Evolutionary conservation across 179 eudicot species (phyloP).

Genomic region (Silene vulgaris): DNA sequence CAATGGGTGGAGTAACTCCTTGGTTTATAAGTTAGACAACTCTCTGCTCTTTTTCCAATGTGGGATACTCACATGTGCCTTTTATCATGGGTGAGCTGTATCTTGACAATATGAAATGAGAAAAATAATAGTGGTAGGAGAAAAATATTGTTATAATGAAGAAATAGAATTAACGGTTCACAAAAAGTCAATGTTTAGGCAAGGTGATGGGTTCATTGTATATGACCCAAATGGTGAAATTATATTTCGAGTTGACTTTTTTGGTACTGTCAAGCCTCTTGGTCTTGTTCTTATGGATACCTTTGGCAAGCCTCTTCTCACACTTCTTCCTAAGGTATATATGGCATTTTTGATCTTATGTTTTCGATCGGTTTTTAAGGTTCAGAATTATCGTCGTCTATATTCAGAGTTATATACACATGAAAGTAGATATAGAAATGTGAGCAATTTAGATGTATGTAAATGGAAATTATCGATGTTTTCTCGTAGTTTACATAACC

Average conservation of each 20-base stretch:
- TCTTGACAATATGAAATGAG: background rate
- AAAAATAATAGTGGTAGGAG: constrained; percentile 19
- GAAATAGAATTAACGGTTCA: constrained; percentile 30
- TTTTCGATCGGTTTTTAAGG: background rate
- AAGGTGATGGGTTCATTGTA: constrained; percentile 31
- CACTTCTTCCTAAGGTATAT: constrained; percentile 34
- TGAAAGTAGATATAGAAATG: no score
- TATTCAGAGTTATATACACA: no score
- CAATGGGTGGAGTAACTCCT: no score
- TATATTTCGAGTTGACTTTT: constrained; percentile 24
- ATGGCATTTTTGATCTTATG: background rate
- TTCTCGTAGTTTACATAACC: no score
- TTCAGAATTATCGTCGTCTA: no score
- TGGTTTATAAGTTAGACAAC: no score
- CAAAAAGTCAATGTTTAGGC: constrained; percentile 28
- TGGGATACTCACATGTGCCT: no score
- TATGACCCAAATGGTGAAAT: constrained; percentile 24
- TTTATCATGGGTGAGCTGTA: no score
- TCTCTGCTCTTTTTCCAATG: no score
- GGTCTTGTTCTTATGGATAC: constrained; percentile 25
- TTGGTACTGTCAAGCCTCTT: background rate
- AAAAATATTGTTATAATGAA: constrained; percentile 23
- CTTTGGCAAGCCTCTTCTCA: constrained; percentile 28
- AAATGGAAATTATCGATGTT: no score
- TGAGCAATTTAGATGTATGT: no score